phyloP scores from a whole-genome alignment of 495 filamentous ascomycete genomes.

The Lophiotrema nucula region DNA sequence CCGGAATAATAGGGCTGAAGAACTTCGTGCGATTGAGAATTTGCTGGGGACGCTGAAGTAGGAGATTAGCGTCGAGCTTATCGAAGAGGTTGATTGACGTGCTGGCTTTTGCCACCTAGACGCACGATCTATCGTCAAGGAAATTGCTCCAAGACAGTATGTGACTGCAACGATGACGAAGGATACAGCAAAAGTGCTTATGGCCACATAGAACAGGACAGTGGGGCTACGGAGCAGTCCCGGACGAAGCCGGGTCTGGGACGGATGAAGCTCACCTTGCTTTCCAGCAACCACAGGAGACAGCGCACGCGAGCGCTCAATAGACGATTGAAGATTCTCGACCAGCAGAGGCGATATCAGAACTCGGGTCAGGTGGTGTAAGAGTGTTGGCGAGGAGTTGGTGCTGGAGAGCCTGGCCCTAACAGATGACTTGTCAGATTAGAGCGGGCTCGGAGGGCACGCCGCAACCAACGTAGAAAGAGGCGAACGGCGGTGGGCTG shows the following conservation, averaged over 20 bases:
- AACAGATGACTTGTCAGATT: conserved; percentile 24
- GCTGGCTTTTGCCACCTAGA: too few species aligned
- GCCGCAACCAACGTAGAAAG: conserved; percentile 12
- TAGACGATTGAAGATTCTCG: neutral
- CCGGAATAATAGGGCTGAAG: too few species aligned
- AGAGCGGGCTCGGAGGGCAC: conserved; percentile 17
- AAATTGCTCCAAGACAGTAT: neutral
- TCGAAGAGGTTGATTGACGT: too few species aligned
- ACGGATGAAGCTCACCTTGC: too few species aligned
- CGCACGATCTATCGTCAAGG: too few species aligned
- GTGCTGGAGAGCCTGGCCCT: conserved; percentile 15
- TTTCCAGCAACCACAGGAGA: too few species aligned
- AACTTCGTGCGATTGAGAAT: neutral
- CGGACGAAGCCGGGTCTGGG: neutral
- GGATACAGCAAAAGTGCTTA: neutral
- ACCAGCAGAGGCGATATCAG: neutral
- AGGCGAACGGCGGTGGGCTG: too few species aligned
- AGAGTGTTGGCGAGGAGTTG: conserved; percentile 8
- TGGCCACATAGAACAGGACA: neutral
- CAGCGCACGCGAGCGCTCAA: conserved; percentile 4
- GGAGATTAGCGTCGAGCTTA: too few species aligned
- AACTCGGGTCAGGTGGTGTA: conserved; percentile 12
- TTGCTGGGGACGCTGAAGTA: neutral
- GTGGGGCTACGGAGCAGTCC: neutral
- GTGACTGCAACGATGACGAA: neutral